phyloP scores from a whole-genome alignment of 2,329 filamentous ascomycete genomes.

The Fusarium torulosum region DNA sequence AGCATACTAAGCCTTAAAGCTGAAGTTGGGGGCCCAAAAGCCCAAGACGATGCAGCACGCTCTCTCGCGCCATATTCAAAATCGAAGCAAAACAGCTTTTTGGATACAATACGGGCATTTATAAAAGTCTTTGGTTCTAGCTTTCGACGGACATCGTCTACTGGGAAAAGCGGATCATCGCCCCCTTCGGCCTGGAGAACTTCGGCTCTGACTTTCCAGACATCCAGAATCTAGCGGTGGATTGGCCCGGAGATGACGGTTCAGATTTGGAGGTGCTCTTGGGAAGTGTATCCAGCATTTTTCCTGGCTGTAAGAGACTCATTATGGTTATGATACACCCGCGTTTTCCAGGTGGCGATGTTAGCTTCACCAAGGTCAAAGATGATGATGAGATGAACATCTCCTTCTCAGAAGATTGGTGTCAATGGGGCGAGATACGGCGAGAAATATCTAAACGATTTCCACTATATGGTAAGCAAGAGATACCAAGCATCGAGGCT shows the following conservation, averaged over 20 bases:
- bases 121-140: slow-evolving; percentile 7
- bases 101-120: not conserved
- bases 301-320: not conserved
- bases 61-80: not conserved
- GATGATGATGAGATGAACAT: fast-evolving
- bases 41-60: not conserved
- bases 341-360: not conserved
- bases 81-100: not conserved
- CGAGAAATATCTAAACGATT: not conserved
- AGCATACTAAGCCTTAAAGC: not conserved
- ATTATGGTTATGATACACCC: not conserved
- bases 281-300: not conserved
- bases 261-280: not conserved
- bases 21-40: not conserved
- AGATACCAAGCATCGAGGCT: not conserved
- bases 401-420: not conserved
- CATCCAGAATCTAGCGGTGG: not conserved
- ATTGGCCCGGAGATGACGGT: not conserved
- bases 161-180: not conserved
- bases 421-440: not conserved
- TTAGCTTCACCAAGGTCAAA: not conserved
- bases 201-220: not conserved
- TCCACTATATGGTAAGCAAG: not conserved
- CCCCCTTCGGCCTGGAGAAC: fast-evolving
- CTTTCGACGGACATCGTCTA: slow-evolving; percentile 11